Evolutionary conservation across 1,284 basidiomycete species (phyloP).

Genomic region (Cryptococcus maquisensis): DNA sequence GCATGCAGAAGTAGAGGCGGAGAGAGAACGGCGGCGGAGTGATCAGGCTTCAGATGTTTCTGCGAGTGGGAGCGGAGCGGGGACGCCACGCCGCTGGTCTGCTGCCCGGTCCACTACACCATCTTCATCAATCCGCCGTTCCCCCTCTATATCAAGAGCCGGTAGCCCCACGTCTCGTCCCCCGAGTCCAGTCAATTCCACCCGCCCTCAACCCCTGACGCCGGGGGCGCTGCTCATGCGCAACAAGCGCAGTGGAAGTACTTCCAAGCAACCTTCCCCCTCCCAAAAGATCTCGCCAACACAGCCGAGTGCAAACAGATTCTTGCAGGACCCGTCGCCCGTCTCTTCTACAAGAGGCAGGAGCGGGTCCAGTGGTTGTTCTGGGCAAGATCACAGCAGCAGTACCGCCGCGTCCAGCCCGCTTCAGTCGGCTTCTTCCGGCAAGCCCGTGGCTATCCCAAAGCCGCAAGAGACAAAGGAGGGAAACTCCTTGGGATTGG

Average conservation of each 20-base stretch:
- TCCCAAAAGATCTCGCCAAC: constrained; percentile 18
- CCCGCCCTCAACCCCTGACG: constrained; percentile 26
- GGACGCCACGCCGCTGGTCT: constrained; percentile 18
- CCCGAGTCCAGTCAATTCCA: constrained; percentile 9
- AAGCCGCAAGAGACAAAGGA: constrained; percentile 21
- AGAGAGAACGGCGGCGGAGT: neutral
- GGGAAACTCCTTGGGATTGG: constrained; percentile 35
- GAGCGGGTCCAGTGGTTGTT: neutral
- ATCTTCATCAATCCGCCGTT: constrained; percentile 10
- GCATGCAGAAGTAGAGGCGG: neutral
- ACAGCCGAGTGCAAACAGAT: constrained; percentile 12
- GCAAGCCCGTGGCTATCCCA: constrained; percentile 12
- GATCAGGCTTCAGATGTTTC: constrained; percentile 1
- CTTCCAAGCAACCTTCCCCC: constrained; percentile 4
- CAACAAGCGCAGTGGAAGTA: constrained; percentile 29
- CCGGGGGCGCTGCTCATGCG: constrained; percentile 31
- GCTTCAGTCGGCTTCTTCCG: constrained; percentile 21
- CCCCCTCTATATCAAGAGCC: neutral
- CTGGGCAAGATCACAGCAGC: neutral
- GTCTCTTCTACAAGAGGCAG: constrained; percentile 4
- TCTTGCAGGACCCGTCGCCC: constrained; percentile 6
- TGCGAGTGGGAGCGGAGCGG: constrained; percentile 11
- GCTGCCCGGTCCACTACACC: constrained; percentile 20
- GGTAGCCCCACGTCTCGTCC: neutral
- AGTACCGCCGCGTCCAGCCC: constrained; percentile 26